phyloP scores from a whole-genome alignment of 257 asterid genomes.

The Voacanga thouarsii region DNA sequence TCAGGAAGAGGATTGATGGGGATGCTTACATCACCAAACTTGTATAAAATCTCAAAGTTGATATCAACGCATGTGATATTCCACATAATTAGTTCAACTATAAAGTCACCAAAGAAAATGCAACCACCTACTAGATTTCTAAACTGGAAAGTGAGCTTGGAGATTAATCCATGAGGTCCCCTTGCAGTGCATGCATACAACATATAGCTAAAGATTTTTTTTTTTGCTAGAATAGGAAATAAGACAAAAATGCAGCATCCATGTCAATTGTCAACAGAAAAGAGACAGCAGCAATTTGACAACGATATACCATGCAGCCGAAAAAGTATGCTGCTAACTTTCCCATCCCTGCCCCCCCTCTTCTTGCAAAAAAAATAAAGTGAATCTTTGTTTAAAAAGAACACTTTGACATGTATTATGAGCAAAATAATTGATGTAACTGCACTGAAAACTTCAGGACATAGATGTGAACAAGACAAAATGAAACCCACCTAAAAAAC shows the following conservation, averaged over 20 bases:
- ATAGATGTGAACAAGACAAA: background rate
- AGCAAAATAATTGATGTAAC: background rate
- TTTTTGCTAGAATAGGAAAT: background rate
- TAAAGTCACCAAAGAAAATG: background rate
- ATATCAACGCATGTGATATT: background rate
- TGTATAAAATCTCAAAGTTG: background rate
- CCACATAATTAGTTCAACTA: background rate
- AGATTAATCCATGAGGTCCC: background rate
- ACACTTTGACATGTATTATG: background rate
- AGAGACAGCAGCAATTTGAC: background rate
- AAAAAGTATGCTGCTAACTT: background rate
- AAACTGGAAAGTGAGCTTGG: background rate
- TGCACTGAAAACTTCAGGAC: background rate
- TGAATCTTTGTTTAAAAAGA: background rate
- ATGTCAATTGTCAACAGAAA: background rate
- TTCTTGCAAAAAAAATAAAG: too few species aligned
- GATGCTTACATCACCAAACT: background rate
- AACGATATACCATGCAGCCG: background rate
- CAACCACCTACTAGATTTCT: background rate
- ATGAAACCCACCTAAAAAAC: slow-evolving; percentile 16
- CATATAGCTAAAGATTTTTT: background rate
- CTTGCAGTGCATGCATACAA: background rate
- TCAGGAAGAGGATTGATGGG: background rate
- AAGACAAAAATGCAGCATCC: background rate
- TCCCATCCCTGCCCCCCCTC: too few species aligned